Base-by-base conservation (phyloP, 1,284 basidiomycete species). In the Nidula niveotomentosa region DNA sequence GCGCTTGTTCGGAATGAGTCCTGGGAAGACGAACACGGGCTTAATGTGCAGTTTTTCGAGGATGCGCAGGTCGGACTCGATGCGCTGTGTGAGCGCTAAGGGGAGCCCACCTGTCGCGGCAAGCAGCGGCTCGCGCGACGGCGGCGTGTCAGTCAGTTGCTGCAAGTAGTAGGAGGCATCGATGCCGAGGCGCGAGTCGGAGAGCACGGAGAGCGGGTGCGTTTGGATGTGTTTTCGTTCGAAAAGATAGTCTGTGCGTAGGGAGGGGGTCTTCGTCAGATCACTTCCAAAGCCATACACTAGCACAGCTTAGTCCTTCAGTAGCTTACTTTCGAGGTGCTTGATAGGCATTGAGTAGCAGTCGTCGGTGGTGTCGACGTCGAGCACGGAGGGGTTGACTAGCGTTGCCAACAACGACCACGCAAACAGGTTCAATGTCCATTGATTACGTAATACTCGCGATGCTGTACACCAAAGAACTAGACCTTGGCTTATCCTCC, bases 21-120 rank as follows among this genome's bases (percentile, higher is more conserved):
- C 96, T 44, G 93, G 86, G 73, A 99, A 97, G 50, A 99, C 94
- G 67, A 99, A 98, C 36, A 99, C 94, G 30, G 96, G 97, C 70
- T 97, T 98, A 79, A 99, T 96, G 60, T 84, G 88, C 47, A 91
- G 78, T 74, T 90, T 90, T 80, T 98, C 96, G 65, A 98, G 86
- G 8, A 84, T 79, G 49, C 95, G 90, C 49, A 99, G 80, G 78
- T 99, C 96, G 36, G 86, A 80, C 75, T 98, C 96, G 70, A 99
- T 95, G 58, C 93, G 88, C 60, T 83, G 80, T 9, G 87, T 88
- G 53, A 97, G 81, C 35, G 91, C 88, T 54, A 98, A 83, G 1
- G 96, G 96, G 6, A 94, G 81, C 36, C 96, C 96, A 37, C 96
- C 96, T 1, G 95, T 96, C 0, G 96, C 95, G 0, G 96, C 93